Evolutionary conservation across 106 monocot species (phyloP).

Genomic region (Allium fistulosum): DNA sequence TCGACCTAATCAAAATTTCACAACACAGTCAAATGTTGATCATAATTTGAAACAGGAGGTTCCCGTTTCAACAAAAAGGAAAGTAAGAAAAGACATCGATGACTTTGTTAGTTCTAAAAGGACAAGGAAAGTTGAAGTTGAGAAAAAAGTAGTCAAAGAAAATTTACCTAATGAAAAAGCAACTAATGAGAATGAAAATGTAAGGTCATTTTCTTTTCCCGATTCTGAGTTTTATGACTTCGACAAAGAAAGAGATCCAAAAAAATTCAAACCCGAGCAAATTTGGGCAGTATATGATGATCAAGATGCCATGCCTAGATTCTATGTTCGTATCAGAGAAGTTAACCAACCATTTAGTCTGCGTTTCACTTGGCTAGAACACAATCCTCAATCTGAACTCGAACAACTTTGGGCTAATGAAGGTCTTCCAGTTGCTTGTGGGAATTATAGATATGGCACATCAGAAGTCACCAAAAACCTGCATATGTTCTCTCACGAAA

Average conservation of each 20-base stretch:
- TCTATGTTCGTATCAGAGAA: slow-evolving; percentile 31
- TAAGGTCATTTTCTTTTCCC: slow-evolving; percentile 20
- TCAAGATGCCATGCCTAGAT: slow-evolving; percentile 58
- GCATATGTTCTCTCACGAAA: slow-evolving; percentile 40
- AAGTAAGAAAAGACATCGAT: slow-evolving; percentile 10
- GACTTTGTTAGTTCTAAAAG: not conserved
- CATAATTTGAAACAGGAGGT: slow-evolving; percentile 5
- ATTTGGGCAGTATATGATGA: slow-evolving; percentile 60
- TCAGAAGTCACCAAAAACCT: slow-evolving; percentile 3
- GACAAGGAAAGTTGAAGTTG: not conserved
- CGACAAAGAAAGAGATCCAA: slow-evolving; percentile 22
- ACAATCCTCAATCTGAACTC: slow-evolving; percentile 10
- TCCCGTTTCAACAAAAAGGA: slow-evolving; percentile 1
- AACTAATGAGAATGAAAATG: slow-evolving; percentile 6
- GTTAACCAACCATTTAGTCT: slow-evolving; percentile 20
- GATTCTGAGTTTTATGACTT: slow-evolving; percentile 83
- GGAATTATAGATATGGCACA: slow-evolving; percentile 30
- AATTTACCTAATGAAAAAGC: slow-evolving; percentile 5
- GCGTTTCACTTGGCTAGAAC: slow-evolving; percentile 40
- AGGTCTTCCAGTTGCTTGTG: slow-evolving; percentile 36
- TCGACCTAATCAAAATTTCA: slow-evolving; percentile 1
- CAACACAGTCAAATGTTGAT: slow-evolving; percentile 2
- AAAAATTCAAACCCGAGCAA: slow-evolving; percentile 31
- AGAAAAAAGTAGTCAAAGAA: slow-evolving; percentile 1
- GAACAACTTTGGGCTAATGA: slow-evolving; percentile 22